Percentiles rank a stretch among this genome's conserved stretches.
These are phyloP conservation scores for Alliaria petiolata DNA, from an alignment of 345 rosid genomes.

Conservation along the genomic window DNA sequence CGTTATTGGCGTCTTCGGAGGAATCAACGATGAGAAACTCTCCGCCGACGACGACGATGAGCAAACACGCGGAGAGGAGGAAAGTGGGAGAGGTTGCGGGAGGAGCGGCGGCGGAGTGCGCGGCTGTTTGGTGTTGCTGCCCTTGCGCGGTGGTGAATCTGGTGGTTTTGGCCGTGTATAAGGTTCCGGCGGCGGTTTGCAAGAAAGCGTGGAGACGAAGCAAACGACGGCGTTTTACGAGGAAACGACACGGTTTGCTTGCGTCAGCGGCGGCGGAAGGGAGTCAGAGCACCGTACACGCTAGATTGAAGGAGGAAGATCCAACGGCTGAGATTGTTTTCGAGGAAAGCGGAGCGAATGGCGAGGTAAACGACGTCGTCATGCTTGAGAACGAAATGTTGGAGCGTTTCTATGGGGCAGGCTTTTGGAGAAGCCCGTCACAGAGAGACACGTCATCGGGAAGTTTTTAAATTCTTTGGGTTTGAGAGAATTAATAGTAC, in stretches of 20 bases:
- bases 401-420: constrained; percentile 45
- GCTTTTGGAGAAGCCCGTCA: constrained; percentile 58
- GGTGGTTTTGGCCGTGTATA: constrained; percentile 52
- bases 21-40: neutral
- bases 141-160: constrained; percentile 60
- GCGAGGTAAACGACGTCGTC: constrained; percentile 15
- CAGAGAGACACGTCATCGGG: constrained; percentile 29
- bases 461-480: neutral
- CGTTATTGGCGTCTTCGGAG: constrained; percentile 19
- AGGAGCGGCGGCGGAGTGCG: constrained; percentile 63
- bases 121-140: constrained; percentile 70
- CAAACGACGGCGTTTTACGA: constrained; percentile 32
- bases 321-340: constrained; percentile 18
- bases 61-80: constrained; percentile 15
- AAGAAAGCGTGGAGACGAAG: constrained; percentile 44
- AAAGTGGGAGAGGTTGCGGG: constrained; percentile 58
- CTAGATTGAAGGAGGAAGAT: constrained; percentile 28
- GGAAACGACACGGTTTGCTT: constrained; percentile 33
- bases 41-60: neutral
- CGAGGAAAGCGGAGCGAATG: neutral
- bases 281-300: constrained; percentile 22
- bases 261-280: constrained; percentile 9
- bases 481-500: neutral
- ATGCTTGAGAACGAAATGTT: constrained; percentile 51
- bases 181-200: constrained; percentile 59